These are phyloP conservation scores for Centrapalus pauciflorus DNA, from an alignment of 129 eudicot genomes.

Conservation along the genomic window DNA sequence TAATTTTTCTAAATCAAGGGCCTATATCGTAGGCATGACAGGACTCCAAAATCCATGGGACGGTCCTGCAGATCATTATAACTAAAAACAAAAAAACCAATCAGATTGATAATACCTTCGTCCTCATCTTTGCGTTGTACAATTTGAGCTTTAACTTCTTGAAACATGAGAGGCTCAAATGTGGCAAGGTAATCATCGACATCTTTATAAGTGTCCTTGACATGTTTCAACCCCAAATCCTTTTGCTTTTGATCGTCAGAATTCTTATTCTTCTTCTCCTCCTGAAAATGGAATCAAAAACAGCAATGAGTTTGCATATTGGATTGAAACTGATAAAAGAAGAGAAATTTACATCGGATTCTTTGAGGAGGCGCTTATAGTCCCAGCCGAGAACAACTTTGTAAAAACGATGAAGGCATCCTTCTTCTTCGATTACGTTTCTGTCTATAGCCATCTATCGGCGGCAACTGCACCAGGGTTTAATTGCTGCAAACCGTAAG, in stretches of 20 bases:
- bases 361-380: constrained; percentile 42
- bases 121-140: constrained; percentile 49
- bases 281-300: neutral
- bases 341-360: constrained; percentile 32
- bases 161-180: constrained; percentile 88
- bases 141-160: constrained; percentile 95
- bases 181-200: constrained; percentile 72
- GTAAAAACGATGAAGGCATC: constrained; percentile 59
- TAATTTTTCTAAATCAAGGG: too few species aligned
- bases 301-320: neutral
- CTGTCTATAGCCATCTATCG: constrained; percentile 68
- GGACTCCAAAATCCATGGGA: too few species aligned
- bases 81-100: neutral
- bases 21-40: too few species aligned
- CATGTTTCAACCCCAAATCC: constrained; percentile 50
- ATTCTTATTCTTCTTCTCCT: constrained; percentile 28
- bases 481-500: neutral
- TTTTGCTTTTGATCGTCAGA: constrained; percentile 23
- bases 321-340: neutral
- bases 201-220: constrained; percentile 60
- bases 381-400: constrained; percentile 90
- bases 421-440: constrained; percentile 52
- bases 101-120: constrained; percentile 50
- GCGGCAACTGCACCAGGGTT: constrained; percentile 7
- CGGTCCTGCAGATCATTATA: too few species aligned